Evolutionary conservation across 371 early-diverging fungal genomes (phyloP), one percentile per base, ranked within the genome.

Genomic region (Mucor velutinosus): DNA sequence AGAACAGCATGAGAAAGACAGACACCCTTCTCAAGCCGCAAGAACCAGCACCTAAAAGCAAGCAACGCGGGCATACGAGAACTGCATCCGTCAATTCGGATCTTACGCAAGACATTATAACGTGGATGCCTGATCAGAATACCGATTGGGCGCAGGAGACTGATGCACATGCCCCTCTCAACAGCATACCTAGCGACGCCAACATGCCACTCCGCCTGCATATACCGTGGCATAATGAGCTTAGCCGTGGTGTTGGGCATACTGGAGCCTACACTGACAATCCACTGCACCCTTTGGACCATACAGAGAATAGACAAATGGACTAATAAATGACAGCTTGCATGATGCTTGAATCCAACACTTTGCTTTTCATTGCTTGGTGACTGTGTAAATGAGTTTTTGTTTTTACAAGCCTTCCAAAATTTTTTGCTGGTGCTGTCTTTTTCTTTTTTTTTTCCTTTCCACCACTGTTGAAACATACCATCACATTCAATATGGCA

Each of bases 401-500:
- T 33, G 33, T 8, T 21, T 51, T 51, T 51, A 51, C 25, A 65
- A 65, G 64, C 60, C 64, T 69, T 58, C 64, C 58, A 69, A 63
- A 64, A 63, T 53, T 55, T 64, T 64, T 53, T 60, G 51, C 45
- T 55, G 17, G 6, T 30, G 30, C 4, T 30, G 30, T 8, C 7
- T 33, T 33, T 33, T 33, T 33, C 6, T 39, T 66, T 66, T 49
- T n/a, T 30, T n/a, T 32, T 32, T 8, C 17, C 43, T n/a, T 29
- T 71, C 61, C 45, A 23, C 30, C 53, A 17, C 21, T 49, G 49
- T 49, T 10, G 49, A 49, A 60, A 10, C 29, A 64, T 23, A 56
- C 14, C 29, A 55, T 60, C 23, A 15, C 37, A 59, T 33, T 55
- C 66, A 76, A 41, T 64, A 88, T 86, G 83, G 81, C 86, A 76